Evolutionary conservation across 768 basidiomycete species (phyloP).

Genomic region (Lanmaoa rubissima): DNA sequence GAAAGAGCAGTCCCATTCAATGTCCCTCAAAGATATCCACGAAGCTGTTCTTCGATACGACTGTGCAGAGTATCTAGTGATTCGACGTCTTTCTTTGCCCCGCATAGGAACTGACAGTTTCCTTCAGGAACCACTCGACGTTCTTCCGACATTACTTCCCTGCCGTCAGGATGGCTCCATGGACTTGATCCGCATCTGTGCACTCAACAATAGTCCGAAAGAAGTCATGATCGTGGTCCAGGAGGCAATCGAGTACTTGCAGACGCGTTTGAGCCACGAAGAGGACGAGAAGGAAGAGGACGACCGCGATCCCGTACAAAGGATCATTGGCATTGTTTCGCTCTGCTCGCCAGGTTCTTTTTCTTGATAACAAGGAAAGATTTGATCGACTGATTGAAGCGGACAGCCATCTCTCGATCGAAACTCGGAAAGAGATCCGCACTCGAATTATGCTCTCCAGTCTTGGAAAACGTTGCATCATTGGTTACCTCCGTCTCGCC

Average conservation of each 20-base stretch:
- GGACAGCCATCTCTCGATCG: constrained; percentile 26
- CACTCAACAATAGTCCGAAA: constrained; percentile 35
- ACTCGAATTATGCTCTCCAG: constrained; percentile 19
- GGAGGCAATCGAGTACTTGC: constrained; percentile 37
- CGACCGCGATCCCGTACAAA: constrained; percentile 6
- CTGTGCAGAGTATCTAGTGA: constrained; percentile 20
- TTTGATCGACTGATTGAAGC: neutral
- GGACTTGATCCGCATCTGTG: constrained; percentile 35
- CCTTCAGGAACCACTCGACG: constrained; percentile 39
- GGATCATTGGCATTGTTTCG: constrained; percentile 12
- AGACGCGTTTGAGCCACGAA: constrained; percentile 10
- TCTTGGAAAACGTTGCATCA: constrained; percentile 14
- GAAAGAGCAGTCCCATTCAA: neutral
- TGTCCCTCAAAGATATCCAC: constrained; percentile 20
- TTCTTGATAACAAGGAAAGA: neutral
- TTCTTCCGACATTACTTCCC: constrained; percentile 38
- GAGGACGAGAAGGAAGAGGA: constrained; percentile 20
- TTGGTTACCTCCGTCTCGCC: constrained; percentile 20
- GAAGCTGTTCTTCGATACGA: constrained; percentile 15
- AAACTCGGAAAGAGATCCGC: constrained; percentile 25
- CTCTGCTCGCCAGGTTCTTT: constrained; percentile 25
- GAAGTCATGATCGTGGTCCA: constrained; percentile 43
- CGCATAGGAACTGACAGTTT: neutral
- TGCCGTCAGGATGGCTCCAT: constrained; percentile 28
- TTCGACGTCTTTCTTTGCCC: neutral